Percentiles rank a stretch among this genome's conserved stretches.
These are phyloP conservation scores for Creolimax fragrantissima DNA, from an alignment of 78 protist genomes.

Conservation along the genomic window DNA sequence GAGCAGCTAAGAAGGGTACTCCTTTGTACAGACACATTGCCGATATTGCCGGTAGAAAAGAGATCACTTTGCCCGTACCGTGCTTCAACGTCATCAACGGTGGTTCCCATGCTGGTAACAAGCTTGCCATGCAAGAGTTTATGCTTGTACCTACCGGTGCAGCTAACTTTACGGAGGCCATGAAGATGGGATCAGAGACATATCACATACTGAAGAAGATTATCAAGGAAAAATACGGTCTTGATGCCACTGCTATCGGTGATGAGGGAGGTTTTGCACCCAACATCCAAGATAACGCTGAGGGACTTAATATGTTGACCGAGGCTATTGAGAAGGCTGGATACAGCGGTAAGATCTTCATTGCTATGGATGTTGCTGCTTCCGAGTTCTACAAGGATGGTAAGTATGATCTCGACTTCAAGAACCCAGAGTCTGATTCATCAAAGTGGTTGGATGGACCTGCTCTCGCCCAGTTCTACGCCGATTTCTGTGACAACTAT, in stretches of 20 bases:
- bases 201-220: conserved; percentile 89
- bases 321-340: conserved; percentile 95
- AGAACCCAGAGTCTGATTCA: conserved; percentile 39
- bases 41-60: conserved; percentile 61
- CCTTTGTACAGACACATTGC: conserved; percentile 92
- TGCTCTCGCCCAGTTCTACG: conserved; percentile 55
- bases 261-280: conserved; percentile 99
- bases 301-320: conserved; percentile 84
- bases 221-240: conserved; percentile 44
- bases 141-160: conserved; percentile 89
- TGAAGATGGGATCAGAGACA: conserved; percentile 91
- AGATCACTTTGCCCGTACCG: conserved; percentile 83
- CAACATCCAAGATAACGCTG: conserved; percentile 64
- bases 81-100: conserved; percentile 99
- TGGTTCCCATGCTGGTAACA: conserved; percentile 97
- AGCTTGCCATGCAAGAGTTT: conserved; percentile 87
- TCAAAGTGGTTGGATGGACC: conserved; percentile 26
- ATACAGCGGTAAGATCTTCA: conserved; percentile 66
- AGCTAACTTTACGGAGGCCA: conserved; percentile 76
- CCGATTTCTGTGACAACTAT: conserved; percentile 23
- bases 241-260: conserved; percentile 86
- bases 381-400: conserved; percentile 84
- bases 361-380: conserved; percentile 95
- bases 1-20: conserved; percentile 71
- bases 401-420: conserved; percentile 94